Percentiles rank a stretch among this genome's conserved stretches.
These are phyloP conservation scores for Ophiobolus disseminans DNA, from an alignment of 2,329 filamentous ascomycete species.

Conservation along the genomic window DNA sequence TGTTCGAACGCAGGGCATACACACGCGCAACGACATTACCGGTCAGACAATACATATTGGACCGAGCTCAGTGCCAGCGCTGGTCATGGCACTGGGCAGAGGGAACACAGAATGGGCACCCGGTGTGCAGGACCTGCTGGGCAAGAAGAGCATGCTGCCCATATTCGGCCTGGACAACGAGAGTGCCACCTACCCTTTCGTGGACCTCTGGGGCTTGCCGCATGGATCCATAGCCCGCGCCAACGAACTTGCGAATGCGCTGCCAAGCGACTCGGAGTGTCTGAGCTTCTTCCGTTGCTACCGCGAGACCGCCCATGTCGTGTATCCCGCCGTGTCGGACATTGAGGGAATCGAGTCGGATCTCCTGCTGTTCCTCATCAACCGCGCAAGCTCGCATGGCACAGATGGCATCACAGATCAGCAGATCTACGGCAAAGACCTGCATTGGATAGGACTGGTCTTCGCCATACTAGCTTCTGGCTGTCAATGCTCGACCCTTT, in stretches of 20 bases:
- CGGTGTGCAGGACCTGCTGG: slow-evolving; percentile 63
- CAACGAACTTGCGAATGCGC: slow-evolving; percentile 64
- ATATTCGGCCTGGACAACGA: slow-evolving; percentile 70
- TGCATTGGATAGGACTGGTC: slow-evolving; percentile 65
- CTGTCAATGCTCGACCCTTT: slow-evolving; percentile 65
- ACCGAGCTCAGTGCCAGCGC: slow-evolving; percentile 67
- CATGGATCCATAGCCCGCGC: slow-evolving; percentile 65
- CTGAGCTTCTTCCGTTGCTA: slow-evolving; percentile 65
- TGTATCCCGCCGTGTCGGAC: slow-evolving; percentile 68
- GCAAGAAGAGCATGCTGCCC: slow-evolving; percentile 66
- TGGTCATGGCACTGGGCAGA: slow-evolving; percentile 60
- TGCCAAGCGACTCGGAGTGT: slow-evolving; percentile 66
- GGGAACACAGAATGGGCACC: slow-evolving; percentile 55
- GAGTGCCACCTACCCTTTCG: slow-evolving; percentile 69
- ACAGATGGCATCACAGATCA: slow-evolving; percentile 58
- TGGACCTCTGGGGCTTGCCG: slow-evolving; percentile 67
- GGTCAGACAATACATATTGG: slow-evolving; percentile 68
- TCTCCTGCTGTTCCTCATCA: slow-evolving; percentile 61
- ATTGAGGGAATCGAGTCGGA: slow-evolving; percentile 62
- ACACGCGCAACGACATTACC: slow-evolving; percentile 65
- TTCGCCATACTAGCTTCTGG: slow-evolving; percentile 70
- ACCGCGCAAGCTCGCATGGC: slow-evolving; percentile 55
- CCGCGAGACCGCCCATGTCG: slow-evolving; percentile 64
- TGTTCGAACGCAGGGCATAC: slow-evolving; percentile 62
- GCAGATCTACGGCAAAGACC: slow-evolving; percentile 63